A percentile compares a stretch with the other conserved stretches of the same genome.
phyloP scores from a whole-genome alignment of 306 rosid species.

The Notholithocarpus densiflorus region DNA sequence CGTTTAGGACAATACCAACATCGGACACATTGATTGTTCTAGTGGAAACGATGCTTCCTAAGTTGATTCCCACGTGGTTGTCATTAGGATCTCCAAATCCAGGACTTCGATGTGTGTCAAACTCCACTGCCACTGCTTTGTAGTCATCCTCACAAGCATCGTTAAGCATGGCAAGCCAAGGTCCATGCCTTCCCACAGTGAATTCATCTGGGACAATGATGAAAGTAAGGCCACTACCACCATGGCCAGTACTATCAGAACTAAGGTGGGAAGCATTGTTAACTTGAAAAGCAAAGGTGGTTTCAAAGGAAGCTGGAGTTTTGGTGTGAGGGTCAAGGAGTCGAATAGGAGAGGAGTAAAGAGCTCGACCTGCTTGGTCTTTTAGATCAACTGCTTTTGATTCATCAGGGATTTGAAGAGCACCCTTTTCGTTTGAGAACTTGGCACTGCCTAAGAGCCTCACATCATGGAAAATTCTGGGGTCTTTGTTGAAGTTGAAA shows the following conservation, averaged over 20 bases:
- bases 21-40: slow-evolving; percentile 55
- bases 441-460: slow-evolving; percentile 72
- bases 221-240: slow-evolving; percentile 75
- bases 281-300: slow-evolving; percentile 60
- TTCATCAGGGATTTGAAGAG: slow-evolving; percentile 62
- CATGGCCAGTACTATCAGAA: slow-evolving; percentile 9
- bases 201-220: slow-evolving; percentile 80
- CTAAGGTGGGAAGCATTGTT: slow-evolving; percentile 28
- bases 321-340: slow-evolving; percentile 51
- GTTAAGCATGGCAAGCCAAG: slow-evolving; percentile 83
- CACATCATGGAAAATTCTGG: slow-evolving; percentile 46
- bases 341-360: slow-evolving; percentile 63
- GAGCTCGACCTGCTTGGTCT: slow-evolving; percentile 69
- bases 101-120: slow-evolving; percentile 57
- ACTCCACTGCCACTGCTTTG: slow-evolving; percentile 63
- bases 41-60: slow-evolving; percentile 57
- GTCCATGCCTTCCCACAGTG: slow-evolving; percentile 78
- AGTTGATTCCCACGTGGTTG: slow-evolving; percentile 70
- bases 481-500: slow-evolving; percentile 44
- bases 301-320: slow-evolving; percentile 66
- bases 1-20: slow-evolving; percentile 29
- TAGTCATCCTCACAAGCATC: slow-evolving; percentile 68
- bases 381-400: slow-evolving; percentile 42
- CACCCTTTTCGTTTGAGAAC: slow-evolving; percentile 41
- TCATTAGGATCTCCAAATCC: slow-evolving; percentile 78